Base-by-base conservation (phyloP, 768 basidiomycete genomes). In the Daedaleopsis sinensis region DNA sequence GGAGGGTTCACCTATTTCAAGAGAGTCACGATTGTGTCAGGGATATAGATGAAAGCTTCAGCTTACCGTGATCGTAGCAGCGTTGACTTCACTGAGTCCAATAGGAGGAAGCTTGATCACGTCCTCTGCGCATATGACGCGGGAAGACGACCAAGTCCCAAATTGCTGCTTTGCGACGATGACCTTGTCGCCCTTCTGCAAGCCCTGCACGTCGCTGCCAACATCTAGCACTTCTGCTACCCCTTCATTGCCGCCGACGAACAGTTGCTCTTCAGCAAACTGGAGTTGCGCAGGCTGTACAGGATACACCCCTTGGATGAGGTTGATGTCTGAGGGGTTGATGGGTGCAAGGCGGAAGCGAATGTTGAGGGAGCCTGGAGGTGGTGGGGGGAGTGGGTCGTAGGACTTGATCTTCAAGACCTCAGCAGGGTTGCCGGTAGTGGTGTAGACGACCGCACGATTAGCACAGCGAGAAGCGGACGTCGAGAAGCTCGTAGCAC, bases 221-320 rank as follows among this genome's bases (percentile, higher is more conserved):
- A 91, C 78, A 7, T 83, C 82, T 9, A 79, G 76, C 12, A 94
- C 84, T 63, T 84, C 78, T 3, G 85, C 92, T 2, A 92, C 71
- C 3, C 90, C 92, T 70, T 94, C 92, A 63, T 92, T 92, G 9
- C 92, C 93, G 32, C 80, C 87, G 5, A 93, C 78, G 64, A 80
- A 89, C 7, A 86, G 75, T 9, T 80, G 71, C 16, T 76, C 52
- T 0, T 69, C 73, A 11, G 67, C 55, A 73, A 74, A 3, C 74
- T 61, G 53, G n/a, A 58, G 27, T 12, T 56, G 57, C 47, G 55
- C 50, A 0, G 90, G 89, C 61, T 84, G 86, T 10, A 82, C 70
- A 0, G 93, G 93, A 68, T 93, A 94, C n/a, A 90, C 84, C 16
- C 92, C 92, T 71, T 93, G 87, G 38, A 93, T 80, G 57, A 89